Percentiles rank a stretch among this genome's conserved stretches.
These are phyloP conservation scores for Actinidia arguta DNA, from an alignment of 179 eudicot species.

Conservation along the genomic window DNA sequence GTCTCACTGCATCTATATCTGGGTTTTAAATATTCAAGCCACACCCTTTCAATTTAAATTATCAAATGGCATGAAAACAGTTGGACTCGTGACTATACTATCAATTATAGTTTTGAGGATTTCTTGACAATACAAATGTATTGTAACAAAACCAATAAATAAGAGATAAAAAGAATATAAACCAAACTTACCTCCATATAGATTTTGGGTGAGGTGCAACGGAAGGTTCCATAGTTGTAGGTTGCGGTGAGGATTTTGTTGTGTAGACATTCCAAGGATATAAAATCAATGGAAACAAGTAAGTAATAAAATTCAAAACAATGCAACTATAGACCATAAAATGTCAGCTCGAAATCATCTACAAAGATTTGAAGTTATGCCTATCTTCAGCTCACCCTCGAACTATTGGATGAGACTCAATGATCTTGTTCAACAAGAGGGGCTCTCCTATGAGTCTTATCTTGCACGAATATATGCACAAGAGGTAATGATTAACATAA, in stretches of 20 bases:
- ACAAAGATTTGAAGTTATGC: not conserved
- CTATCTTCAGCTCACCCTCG: constrained; percentile 50
- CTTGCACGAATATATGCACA: constrained; percentile 49
- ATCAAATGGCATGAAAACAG: not conserved
- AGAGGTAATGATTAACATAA: not conserved
- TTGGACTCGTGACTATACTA: not conserved
- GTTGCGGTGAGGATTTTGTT: constrained; percentile 73
- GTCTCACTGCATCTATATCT: too few relatives aligned
- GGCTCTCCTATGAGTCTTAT: constrained; percentile 41
- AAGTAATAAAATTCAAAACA: constrained; percentile 7
- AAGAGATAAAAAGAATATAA: not conserved
- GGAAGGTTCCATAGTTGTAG: constrained; percentile 63
- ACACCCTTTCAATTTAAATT: not conserved
- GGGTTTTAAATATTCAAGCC: not conserved
- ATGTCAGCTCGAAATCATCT: not conserved
- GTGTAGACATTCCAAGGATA: constrained; percentile 32
- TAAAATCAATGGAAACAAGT: not conserved
- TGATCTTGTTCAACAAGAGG: constrained; percentile 49
- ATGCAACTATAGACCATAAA: not conserved
- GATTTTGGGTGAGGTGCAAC: constrained; percentile 74
- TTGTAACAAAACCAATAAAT: not conserved
- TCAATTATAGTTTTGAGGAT: not conserved
- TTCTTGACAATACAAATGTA: constrained; percentile 1
- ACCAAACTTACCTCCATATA: constrained; percentile 66
- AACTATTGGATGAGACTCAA: constrained; percentile 44